phyloP scores from a whole-genome alignment of 2,329 filamentous ascomycete genomes.

The Neophaeococcomyces mojaviensis region DNA sequence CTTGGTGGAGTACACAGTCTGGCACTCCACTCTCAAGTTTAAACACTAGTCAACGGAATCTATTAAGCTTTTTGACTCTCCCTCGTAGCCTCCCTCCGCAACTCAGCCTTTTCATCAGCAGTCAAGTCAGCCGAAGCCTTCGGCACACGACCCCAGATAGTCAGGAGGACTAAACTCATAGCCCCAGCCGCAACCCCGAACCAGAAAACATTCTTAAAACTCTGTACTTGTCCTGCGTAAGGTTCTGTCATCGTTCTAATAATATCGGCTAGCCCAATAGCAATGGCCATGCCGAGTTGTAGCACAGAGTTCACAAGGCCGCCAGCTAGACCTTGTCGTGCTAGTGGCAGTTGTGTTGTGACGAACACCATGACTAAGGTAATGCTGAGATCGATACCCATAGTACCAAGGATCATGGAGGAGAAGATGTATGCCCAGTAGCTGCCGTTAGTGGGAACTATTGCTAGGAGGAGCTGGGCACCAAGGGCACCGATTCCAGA shows the following conservation, averaged over 20 bases:
- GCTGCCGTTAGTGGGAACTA: constrained; percentile 49
- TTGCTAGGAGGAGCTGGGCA: constrained; percentile 55
- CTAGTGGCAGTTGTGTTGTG: constrained; percentile 60
- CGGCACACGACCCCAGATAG: constrained; percentile 47
- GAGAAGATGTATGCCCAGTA: constrained; percentile 73
- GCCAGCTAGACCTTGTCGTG: constrained; percentile 63
- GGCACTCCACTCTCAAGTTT: no score
- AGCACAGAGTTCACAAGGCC: constrained; percentile 63
- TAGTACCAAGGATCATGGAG: constrained; percentile 52
- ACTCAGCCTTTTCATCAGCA: constrained; percentile 45
- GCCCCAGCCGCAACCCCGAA: constrained; percentile 52
- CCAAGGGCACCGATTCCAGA: constrained; percentile 54
- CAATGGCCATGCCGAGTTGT: constrained; percentile 65
- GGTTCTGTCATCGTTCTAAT: constrained; percentile 18
- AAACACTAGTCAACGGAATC: no score
- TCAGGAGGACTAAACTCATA: constrained; percentile 46
- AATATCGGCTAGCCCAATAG: constrained; percentile 64
- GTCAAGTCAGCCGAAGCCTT: constrained; percentile 52
- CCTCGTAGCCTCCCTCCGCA: constrained; percentile 18
- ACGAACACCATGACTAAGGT: constrained; percentile 72
- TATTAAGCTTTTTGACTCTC: constrained; percentile 1
- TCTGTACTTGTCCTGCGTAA: constrained; percentile 37
- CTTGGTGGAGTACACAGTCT: no score
- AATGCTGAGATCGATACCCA: constrained; percentile 69
- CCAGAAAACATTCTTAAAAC: constrained; percentile 52